These are phyloP conservation scores for Lactifluus volemus DNA, from an alignment of 768 basidiomycete species.

Conservation along the genomic window DNA sequence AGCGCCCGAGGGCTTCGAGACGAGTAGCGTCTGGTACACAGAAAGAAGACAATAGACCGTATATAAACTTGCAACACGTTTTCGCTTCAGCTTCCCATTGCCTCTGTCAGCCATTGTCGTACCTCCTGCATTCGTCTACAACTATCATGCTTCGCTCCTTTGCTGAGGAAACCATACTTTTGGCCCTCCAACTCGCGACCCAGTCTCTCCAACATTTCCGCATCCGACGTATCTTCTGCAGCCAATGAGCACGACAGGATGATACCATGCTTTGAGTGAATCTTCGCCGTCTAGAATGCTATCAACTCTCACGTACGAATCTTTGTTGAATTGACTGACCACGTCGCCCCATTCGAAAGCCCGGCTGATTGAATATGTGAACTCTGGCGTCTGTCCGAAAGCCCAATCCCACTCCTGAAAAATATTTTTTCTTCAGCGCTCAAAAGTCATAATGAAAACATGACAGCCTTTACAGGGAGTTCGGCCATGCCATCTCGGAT, in stretches of 20 bases:
- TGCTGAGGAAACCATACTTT: constrained; percentile 33
- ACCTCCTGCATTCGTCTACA: constrained; percentile 20
- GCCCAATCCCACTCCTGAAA: constrained; percentile 85
- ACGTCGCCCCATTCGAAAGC: constrained; percentile 33
- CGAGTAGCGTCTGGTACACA: constrained; percentile 68
- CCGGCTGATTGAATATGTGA: constrained; percentile 50
- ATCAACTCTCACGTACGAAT: constrained; percentile 1
- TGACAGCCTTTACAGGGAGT: constrained; percentile 44
- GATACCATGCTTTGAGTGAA: constrained; percentile 58
- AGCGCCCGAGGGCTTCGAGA: constrained; percentile 63
- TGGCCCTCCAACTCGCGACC: constrained; percentile 27
- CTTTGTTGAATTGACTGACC: constrained; percentile 26
- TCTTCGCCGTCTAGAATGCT: constrained; percentile 32
- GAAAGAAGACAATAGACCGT: constrained; percentile 20
- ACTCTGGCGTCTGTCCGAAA: constrained; percentile 91
- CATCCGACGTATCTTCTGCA: constrained; percentile 14
- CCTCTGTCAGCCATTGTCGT: constrained; percentile 26
- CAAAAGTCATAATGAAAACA: neutral
- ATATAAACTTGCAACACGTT: neutral
- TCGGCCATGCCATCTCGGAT: constrained; percentile 66
- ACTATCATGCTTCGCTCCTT: constrained; percentile 13
- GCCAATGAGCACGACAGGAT: constrained; percentile 39
- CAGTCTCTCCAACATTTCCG: constrained; percentile 22
- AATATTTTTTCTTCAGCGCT: neutral
- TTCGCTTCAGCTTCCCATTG: constrained; percentile 25